phyloP scores from a whole-genome alignment of 1,284 basidiomycete species.

The Pyrrhoderma noxium region DNA sequence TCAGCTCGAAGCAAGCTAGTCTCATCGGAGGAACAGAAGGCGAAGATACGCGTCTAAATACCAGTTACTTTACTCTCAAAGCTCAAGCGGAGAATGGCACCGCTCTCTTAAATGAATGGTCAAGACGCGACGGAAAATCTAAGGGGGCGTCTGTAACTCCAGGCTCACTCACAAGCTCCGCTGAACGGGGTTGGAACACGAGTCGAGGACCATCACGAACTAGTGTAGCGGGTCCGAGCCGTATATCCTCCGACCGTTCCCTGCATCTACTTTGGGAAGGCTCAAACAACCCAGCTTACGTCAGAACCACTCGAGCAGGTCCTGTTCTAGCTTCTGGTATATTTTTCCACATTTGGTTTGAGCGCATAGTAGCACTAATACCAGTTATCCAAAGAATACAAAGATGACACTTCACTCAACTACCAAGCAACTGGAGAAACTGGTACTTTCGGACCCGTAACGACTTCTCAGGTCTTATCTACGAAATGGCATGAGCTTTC shows the following conservation, averaged over 20 bases:
- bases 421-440: conserved; percentile 14
- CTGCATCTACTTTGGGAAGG: conserved; percentile 12
- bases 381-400: too few relatives aligned
- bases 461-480: conserved; percentile 41
- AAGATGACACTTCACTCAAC: too few relatives aligned
- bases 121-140: conserved; percentile 5
- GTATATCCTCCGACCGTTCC: conserved; percentile 5
- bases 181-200: too few relatives aligned
- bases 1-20: background rate
- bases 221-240: background rate
- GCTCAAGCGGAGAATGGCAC: conserved; percentile 15
- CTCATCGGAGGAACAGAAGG: background rate
- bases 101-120: conserved; percentile 8
- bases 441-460: conserved; percentile 22
- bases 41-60: conserved; percentile 9
- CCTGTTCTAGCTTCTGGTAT: too few relatives aligned
- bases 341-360: too few relatives aligned
- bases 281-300: background rate
- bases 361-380: too few relatives aligned
- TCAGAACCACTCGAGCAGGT: too few relatives aligned
- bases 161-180: background rate
- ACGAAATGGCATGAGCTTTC: conserved; percentile 67
- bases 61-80: conserved; percentile 17
- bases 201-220: background rate
- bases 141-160: background rate